Evolutionary conservation across 1,284 basidiomycete genomes (phyloP), one percentile per base, ranked within the genome.

Genomic region (Chiua sp.): DNA sequence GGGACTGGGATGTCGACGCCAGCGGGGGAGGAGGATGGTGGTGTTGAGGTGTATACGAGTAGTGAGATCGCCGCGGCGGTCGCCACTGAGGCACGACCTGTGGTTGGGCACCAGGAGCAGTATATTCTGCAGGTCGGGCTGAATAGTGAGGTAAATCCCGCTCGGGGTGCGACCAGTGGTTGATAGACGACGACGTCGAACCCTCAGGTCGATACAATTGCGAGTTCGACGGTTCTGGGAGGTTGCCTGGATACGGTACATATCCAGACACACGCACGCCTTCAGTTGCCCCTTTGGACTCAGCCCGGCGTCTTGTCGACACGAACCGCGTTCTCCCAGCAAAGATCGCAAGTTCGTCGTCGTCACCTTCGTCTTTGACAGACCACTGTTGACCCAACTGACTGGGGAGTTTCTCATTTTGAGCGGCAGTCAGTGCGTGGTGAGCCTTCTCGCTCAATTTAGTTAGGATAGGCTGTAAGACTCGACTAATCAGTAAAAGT

Each of bases 331-430:
- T 85, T 59, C 82, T 82, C 3, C 87, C 87, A 4, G 86, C 83
- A 64, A 87, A 83, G 47, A 89, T 85, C 0, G 81, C 76, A 11
- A 89, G 75, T 52, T 88, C 87, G 59, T 88, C 87, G 57, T 87
- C 87, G 8, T 81, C 78, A 22, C 76, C 76, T 33, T 82, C 81
- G 55, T 71, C 67, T 22, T 69, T 69, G 53, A 82, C 71, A 33
- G 74, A 73, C 83, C 81, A 84, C 10, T 77, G 69, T 26, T 78
- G 78, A 13, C 76, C 77, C 5, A 78, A 68, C n/a, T 75, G 64
- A 22, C 63, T 52, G 0, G 71, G 61, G 0, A 73, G 60, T 23
- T 72, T 64, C 26, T 79, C 76, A 32, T 65, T 76, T 60, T 79
- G 76, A 10, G 75, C 77, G 4, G 72, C 60, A 5, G 75, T 69